These are phyloP conservation scores for Colletotrichum melonis DNA, from an alignment of 2,329 filamentous ascomycete genomes.

Conservation along the genomic window DNA sequence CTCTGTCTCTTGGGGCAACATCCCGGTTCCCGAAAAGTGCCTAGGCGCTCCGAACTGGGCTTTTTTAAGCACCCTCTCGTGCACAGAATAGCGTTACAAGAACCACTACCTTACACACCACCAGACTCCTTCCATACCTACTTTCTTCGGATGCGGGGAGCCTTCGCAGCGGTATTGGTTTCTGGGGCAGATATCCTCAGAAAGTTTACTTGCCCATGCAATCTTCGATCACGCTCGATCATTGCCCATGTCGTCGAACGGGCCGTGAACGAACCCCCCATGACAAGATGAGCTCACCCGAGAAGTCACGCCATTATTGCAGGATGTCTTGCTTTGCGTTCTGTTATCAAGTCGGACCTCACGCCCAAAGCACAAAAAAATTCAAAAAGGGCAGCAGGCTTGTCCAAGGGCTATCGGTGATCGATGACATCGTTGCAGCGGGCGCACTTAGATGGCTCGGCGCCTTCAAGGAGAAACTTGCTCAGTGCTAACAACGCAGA, in stretches of 20 bases:
- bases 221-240: background rate
- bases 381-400: background rate
- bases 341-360: background rate
- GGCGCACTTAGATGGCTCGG: conserved; percentile 1
- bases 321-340: background rate
- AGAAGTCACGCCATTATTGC: conserved; percentile 16
- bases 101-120: background rate
- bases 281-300: conserved; percentile 7
- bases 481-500: background rate
- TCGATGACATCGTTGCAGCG: background rate
- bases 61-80: background rate
- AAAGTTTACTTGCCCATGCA: conserved; percentile 12
- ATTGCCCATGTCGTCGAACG: background rate
- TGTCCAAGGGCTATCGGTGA: background rate
- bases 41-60: conserved; percentile 13
- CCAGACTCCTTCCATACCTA: conserved; percentile 1
- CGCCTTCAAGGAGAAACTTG: background rate
- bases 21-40: conserved; percentile 12
- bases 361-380: background rate
- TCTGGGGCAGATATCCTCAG: background rate
- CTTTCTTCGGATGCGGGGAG: conserved; percentile 18
- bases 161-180: background rate
- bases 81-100: background rate
- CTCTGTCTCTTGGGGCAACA: background rate
- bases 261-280: conserved; percentile 5